phyloP scores from a whole-genome alignment of 1,284 basidiomycete genomes.

The Schizophyllum amplum region DNA sequence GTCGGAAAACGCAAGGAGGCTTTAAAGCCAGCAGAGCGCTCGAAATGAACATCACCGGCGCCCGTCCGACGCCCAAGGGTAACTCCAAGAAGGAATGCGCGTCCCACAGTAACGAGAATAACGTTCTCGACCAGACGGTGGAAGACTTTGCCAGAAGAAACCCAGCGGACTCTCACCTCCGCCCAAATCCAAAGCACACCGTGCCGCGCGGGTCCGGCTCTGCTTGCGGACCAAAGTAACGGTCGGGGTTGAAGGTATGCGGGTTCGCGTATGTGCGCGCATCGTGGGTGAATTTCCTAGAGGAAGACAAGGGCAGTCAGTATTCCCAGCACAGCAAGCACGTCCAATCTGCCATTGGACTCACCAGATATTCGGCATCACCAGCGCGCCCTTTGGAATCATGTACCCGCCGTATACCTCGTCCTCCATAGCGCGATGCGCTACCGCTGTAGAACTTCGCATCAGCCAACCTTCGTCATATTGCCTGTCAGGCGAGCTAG shows the following conservation, averaged over 20 bases:
- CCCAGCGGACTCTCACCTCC: slow-evolving; percentile 33
- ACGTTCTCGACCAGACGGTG: too few relatives aligned
- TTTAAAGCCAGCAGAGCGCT: too few relatives aligned
- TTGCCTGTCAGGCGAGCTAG: background rate
- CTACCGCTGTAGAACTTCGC: slow-evolving; percentile 29
- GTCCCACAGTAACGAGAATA: too few relatives aligned
- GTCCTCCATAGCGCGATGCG: slow-evolving; percentile 45
- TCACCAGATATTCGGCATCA: slow-evolving; percentile 44
- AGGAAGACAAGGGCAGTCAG: slow-evolving; percentile 3
- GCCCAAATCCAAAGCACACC: slow-evolving; percentile 51
- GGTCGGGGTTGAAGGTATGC: slow-evolving; percentile 35
- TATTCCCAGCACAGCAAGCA: slow-evolving; percentile 6
- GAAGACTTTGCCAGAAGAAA: too few relatives aligned
- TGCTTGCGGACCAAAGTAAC: slow-evolving; percentile 33
- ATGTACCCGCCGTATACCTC: slow-evolving; percentile 45
- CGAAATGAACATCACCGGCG: too few relatives aligned
- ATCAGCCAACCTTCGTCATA: too few relatives aligned
- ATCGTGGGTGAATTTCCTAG: slow-evolving; percentile 42
- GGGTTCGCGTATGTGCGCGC: slow-evolving; percentile 37
- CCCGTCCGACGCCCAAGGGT: too few relatives aligned
- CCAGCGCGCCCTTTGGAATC: slow-evolving; percentile 42
- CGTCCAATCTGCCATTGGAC: slow-evolving; percentile 5
- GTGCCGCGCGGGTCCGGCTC: slow-evolving; percentile 43
- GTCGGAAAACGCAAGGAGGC: too few relatives aligned
- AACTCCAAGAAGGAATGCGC: too few relatives aligned